Conservation (phyloP, 2,329 filamentous ascomycete species). For the Sporothrix mexicana region DNA sequence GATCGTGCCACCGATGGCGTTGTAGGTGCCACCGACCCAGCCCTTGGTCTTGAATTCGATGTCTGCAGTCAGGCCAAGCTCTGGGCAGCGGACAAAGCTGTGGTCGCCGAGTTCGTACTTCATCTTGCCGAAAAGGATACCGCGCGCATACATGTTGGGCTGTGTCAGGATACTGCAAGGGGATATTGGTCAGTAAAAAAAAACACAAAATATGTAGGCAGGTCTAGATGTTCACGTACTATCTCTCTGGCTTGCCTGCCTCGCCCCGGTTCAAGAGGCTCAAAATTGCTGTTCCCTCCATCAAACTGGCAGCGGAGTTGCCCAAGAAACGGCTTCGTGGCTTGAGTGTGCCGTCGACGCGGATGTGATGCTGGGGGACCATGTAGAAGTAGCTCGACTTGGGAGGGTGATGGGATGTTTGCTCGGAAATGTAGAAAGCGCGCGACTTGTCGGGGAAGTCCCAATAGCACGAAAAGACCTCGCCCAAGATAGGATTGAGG, state of each 20-base stretch:
- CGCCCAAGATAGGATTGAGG: slow-evolving; percentile 92
- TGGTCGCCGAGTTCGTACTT: slow-evolving; percentile 98
- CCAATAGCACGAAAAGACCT: slow-evolving; percentile 96
- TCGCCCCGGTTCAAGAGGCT: slow-evolving; percentile 79
- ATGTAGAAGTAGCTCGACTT: slow-evolving; percentile 99
- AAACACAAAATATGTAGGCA: not conserved
- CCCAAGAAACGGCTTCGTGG: slow-evolving; percentile 93
- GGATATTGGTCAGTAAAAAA: no score
- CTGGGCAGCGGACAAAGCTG: slow-evolving; percentile 89
- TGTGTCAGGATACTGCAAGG: slow-evolving; percentile 80
- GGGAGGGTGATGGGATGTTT: slow-evolving; percentile 96
- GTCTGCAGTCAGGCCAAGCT: slow-evolving; percentile 83
- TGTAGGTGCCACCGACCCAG: slow-evolving; percentile 95
- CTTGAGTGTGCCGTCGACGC: slow-evolving; percentile 94
- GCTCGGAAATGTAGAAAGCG: slow-evolving; percentile 95
- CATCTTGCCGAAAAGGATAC: slow-evolving; percentile 98
- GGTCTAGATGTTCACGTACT: slow-evolving; percentile 62
- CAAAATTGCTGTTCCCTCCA: slow-evolving; percentile 94
- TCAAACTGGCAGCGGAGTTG: slow-evolving; percentile 96
- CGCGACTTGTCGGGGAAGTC: slow-evolving; percentile 82
- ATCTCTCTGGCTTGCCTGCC: slow-evolving; percentile 75
- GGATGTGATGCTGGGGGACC: slow-evolving; percentile 89
- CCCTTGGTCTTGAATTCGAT: slow-evolving; percentile 99
- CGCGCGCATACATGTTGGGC: slow-evolving; percentile 98
- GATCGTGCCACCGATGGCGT: slow-evolving; percentile 90